Evolutionary conservation across 768 basidiomycete genomes (phyloP).

Genomic region (Chalciporus pseudorubinellus): DNA sequence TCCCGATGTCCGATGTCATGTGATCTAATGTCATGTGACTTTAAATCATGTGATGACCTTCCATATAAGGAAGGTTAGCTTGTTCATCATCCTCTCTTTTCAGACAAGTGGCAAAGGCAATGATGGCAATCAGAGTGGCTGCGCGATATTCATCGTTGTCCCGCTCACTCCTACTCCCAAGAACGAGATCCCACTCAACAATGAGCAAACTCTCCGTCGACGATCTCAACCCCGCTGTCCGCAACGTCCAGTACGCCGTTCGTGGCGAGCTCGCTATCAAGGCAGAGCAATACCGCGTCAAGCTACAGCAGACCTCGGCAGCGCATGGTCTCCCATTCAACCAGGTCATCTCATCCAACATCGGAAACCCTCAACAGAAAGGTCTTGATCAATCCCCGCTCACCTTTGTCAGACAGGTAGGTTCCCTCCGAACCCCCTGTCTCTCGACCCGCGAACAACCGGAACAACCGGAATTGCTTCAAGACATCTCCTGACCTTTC

Average conservation of each 20-base stretch:
- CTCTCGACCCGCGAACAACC: not conserved
- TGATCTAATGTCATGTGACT: not conserved
- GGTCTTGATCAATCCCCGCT: conserved; percentile 92
- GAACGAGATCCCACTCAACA: conserved; percentile 7
- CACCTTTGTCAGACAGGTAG: conserved; percentile 88
- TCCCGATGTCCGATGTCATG: conserved; percentile 14
- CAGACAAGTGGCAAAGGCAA: too few species aligned
- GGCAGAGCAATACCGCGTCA: conserved; percentile 77
- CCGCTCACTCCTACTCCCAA: conserved; percentile 1
- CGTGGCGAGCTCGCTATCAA: conserved; percentile 96
- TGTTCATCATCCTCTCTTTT: not conserved
- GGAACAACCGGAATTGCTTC: not conserved
- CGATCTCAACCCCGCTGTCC: conserved; percentile 79
- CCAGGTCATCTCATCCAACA: conserved; percentile 90
- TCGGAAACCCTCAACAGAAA: conserved; percentile 96
- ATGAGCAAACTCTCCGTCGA: conserved; percentile 65
- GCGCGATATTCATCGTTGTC: conserved; percentile 8
- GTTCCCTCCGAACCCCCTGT: conserved; percentile 15
- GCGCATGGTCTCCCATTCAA: conserved; percentile 73
- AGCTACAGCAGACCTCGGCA: conserved; percentile 51
- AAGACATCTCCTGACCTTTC: conserved; percentile 4
- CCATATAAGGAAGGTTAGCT: conserved; percentile 1
- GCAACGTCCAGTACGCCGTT: conserved; percentile 93
- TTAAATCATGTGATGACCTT: not conserved
- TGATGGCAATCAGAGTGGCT: conserved; percentile 11